Base-by-base conservation (phyloP, 306 rosid genomes). In the Cicer arietinum region DNA sequence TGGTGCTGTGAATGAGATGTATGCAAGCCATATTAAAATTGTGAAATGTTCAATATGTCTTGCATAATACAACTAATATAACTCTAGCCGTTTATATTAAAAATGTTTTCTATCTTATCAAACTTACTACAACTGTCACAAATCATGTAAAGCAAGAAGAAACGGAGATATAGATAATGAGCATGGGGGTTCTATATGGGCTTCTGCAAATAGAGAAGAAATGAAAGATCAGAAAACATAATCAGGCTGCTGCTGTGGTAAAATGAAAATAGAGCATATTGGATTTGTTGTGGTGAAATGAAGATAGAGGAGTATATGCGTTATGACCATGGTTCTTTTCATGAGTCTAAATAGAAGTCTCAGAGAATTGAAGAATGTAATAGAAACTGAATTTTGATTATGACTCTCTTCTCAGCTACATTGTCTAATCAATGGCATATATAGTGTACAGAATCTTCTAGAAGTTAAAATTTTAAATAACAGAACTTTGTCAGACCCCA, bases 1-100 rank as follows among this genome's bases (percentile, higher is more conserved):
- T 8, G 44, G 68, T 18, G 50, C 43, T 20, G 43, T 2, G 12
- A 73, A 35, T 46, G 37, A 7, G 40, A 46, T 37, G 0, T 13
- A 37, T 54, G 54, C 41, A 64, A 54, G 53, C 48, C 41, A 65
- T 72, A 46, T 70, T 53, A 62, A 52, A 67, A 48, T 57, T 57
- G 25, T 68, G 8, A 16, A 52, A 39, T 35, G 14, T 73, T 56
- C 17, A 53, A 35, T 18, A 44, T 41, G 59, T 43, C 61, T 72
- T 50, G 44, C 51, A 50, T 45, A 67, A 3, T 66, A 39, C 17
- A 13, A 75, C 37, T 6, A 6, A 64, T 50, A 63, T 65, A 68
- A 68, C 22, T 57, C 20, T 68, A 68, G 16, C 14, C 42, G 14
- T 68, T 43, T 76, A 10, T 7, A 6, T 11, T 46, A n/a, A 56